Evolutionary conservation across 768 basidiomycete species (phyloP), one percentile per base, ranked within the genome.

Genomic region (Paxillus ammoniavirescens): DNA sequence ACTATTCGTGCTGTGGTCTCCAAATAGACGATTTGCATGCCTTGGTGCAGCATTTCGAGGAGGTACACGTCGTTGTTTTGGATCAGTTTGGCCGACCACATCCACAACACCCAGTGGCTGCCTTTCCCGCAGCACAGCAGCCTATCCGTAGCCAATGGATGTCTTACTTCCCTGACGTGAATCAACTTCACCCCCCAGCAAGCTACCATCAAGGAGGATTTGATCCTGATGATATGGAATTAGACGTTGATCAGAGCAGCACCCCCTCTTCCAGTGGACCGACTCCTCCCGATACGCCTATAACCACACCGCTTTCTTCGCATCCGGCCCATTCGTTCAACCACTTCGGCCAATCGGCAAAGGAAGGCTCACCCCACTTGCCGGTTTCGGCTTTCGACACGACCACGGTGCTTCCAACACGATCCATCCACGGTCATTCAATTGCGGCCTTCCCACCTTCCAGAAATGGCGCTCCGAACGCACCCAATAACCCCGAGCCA

Each of bases 11-110:
- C 72, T 97, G 93, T 65, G 93, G 92, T 9, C 73, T 89, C 47
- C 80, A 86, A 58, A 79, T 92, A 15, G 77, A 79, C 31, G 88
- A 91, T 62, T 78, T 91, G 0, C 88, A 91, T 56, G 87, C 91
- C 3, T 84, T 96, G 10, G 80, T 96, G 3, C 91, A 95, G 70
- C 93, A 96, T 65, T 94, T 95, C 59, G 93, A 96, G 64, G 88
- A 93, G 55, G 84, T 85, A 44, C 93, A 96, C 67, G 89, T 95
- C 66, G 80, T 90, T 64, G 83, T 92, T 54, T 67, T 87, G 41
- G 75, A 80, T 57, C 72, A 76, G n/a, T 72, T 67, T 33, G 67
- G 67, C 15, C 73, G 64, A 13, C 59, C 66, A 10, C 72, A 79
- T 10, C 68, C 65, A n/a, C 66, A 63, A 30, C 42, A 61, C 56